Conservation (phyloP, 345 rosid species). For the Gossypium longicalyx region DNA sequence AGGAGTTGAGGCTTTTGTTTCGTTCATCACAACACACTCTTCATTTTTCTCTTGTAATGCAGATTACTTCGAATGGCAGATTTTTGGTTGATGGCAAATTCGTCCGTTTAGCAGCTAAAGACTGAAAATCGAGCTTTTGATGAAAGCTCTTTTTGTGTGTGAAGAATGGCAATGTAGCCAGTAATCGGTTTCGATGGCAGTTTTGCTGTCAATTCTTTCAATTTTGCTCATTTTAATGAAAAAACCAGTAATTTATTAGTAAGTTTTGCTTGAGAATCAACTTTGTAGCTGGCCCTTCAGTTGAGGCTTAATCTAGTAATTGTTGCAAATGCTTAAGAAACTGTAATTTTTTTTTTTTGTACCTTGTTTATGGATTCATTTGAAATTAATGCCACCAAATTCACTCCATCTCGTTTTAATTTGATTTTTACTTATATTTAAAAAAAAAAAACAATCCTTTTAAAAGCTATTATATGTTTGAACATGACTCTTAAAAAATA, state of each 20-base stretch:
- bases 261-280: not conserved
- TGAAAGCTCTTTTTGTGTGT: not conserved
- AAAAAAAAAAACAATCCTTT: no score
- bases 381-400: not conserved
- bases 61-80: slow-evolving; percentile 66
- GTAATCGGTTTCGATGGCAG: not conserved
- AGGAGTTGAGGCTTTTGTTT: not conserved
- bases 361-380: not conserved
- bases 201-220: not conserved
- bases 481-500: no score
- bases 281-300: not conserved
- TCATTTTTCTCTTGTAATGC: slow-evolving; percentile 6
- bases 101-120: slow-evolving; percentile 52
- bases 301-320: not conserved
- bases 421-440: no score
- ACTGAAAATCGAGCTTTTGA: slow-evolving; percentile 19
- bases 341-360: not conserved
- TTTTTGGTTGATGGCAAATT: slow-evolving; percentile 52
- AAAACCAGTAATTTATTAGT: not conserved
- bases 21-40: not conserved
- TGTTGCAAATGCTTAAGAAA: not conserved
- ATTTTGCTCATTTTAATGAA: not conserved
- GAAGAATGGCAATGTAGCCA: not conserved
- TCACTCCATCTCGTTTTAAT: no score
- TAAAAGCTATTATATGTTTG: no score